Evolutionary conservation across 108 stramenopile genomes (phyloP).

Genomic region (Schizochytrium sp.): DNA sequence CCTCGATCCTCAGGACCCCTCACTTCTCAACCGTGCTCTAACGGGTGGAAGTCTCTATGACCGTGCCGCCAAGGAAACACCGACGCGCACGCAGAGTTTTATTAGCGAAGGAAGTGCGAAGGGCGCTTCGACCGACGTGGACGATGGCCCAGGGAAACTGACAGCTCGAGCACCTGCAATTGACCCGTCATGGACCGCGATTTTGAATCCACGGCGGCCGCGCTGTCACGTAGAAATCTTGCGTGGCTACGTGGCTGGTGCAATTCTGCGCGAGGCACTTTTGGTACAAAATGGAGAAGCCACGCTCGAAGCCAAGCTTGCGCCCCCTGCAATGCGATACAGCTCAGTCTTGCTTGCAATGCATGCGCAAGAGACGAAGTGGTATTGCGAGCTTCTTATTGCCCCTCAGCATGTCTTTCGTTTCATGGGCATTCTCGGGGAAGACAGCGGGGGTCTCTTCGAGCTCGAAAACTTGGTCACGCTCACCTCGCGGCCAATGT

Average conservation of each 20-base stretch:
- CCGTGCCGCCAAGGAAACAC: too few species aligned
- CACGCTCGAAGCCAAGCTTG: background rate
- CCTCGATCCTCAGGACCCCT: too few species aligned
- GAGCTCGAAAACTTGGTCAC: background rate
- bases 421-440: background rate
- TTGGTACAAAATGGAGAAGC: background rate
- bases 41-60: too few species aligned
- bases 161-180: too few species aligned
- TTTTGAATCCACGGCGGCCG: background rate
- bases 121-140: too few species aligned
- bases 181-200: too few species aligned
- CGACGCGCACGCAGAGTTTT: too few species aligned
- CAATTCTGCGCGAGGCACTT: background rate
- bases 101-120: too few species aligned
- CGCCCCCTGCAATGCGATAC: background rate
- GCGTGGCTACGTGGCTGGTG: background rate
- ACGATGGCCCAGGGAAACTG: too few species aligned
- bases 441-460: background rate
- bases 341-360: background rate
- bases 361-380: background rate
- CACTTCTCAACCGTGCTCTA: too few species aligned
- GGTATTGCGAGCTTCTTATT: background rate
- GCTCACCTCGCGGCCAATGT: background rate
- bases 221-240: background rate
- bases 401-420: background rate